Evolutionary conservation across 768 basidiomycete genomes (phyloP).

Genomic region (Lactifluus pinguis): DNA sequence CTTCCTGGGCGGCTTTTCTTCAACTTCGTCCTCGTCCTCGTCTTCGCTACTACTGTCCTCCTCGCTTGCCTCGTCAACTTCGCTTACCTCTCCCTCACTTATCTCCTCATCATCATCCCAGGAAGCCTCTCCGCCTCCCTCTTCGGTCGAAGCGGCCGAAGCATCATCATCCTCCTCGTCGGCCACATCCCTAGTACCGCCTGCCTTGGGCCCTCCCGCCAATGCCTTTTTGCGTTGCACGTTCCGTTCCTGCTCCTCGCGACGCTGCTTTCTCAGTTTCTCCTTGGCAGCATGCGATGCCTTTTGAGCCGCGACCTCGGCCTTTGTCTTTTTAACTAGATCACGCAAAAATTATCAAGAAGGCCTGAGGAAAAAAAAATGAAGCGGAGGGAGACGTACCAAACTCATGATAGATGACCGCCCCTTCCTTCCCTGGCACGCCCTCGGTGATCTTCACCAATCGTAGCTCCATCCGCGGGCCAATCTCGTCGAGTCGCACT

Average conservation of each 20-base stretch:
- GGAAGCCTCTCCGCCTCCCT: conserved; percentile 27
- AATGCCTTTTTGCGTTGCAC: conserved; percentile 70
- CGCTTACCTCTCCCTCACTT: conserved; percentile 44
- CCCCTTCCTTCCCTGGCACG: conserved; percentile 85
- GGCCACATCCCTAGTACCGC: background rate
- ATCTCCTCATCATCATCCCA: conserved; percentile 61
- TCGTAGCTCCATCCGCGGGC: conserved; percentile 88
- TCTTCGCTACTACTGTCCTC: conserved; percentile 36
- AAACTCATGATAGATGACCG: conserved; percentile 90
- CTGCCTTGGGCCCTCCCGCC: conserved; percentile 27
- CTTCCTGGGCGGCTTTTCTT: conserved; percentile 42
- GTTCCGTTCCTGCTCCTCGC: conserved; percentile 88
- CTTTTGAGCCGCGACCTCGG: conserved; percentile 57
- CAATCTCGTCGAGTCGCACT: conserved; percentile 86
- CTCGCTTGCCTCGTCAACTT: conserved; percentile 29
- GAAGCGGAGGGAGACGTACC: conserved; percentile 41
- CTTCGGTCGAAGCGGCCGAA: conserved; percentile 27
- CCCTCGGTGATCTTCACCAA: conserved; percentile 94
- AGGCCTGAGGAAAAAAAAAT: background rate
- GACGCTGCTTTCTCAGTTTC: conserved; percentile 62
- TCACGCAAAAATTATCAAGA: background rate
- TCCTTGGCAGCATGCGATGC: conserved; percentile 71
- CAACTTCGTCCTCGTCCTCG: conserved; percentile 37
- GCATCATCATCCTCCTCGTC: conserved; percentile 27
- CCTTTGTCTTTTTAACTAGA: conserved; percentile 83